These are phyloP conservation scores for Colletotrichum lentis DNA, from an alignment of 2,329 filamentous ascomycete species.

Conservation along the genomic window DNA sequence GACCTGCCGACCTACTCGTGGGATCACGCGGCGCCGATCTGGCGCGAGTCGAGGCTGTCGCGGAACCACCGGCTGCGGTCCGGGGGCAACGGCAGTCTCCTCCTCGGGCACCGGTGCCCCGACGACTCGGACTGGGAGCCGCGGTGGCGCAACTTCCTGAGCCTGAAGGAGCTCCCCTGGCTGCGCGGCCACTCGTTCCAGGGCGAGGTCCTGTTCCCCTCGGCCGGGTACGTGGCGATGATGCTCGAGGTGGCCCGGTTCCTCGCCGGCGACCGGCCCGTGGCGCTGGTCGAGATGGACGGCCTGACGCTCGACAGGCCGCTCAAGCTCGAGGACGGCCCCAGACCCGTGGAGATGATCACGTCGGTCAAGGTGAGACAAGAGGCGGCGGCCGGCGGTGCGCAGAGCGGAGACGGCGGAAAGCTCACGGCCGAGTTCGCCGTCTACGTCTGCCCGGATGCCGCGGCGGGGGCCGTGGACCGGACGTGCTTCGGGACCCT, in stretches of 20 bases:
- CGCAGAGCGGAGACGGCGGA: neutral
- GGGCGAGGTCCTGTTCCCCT: conserved; percentile 52
- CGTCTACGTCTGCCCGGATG: conserved; percentile 5
- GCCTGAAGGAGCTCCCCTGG: conserved; percentile 52
- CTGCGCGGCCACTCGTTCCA: conserved; percentile 57
- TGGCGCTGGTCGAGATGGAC: conserved; percentile 12
- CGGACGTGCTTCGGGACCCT: conserved; percentile 4
- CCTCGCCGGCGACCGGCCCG: neutral
- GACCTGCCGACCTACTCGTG: conserved; percentile 39
- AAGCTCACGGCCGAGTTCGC: conserved; percentile 7
- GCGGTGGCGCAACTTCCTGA: conserved; percentile 33
- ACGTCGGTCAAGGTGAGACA: conserved; percentile 1
- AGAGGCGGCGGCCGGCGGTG: neutral
- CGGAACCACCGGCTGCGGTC: conserved; percentile 33
- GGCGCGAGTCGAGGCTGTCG: conserved; percentile 17
- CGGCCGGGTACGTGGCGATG: conserved; percentile 47
- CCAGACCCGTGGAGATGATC: neutral
- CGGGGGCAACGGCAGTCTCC: conserved; percentile 7
- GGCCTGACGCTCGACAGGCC: conserved; percentile 18
- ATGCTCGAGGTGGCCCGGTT: conserved; percentile 31
- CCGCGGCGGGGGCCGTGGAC: neutral
- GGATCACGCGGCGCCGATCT: conserved; percentile 29
- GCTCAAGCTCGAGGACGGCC: conserved; percentile 11
- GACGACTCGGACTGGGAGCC: conserved; percentile 11
- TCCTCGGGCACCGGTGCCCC: conserved; percentile 11